These are phyloP conservation scores for Jatropha podagrica DNA, from an alignment of 441 rosid species.

Conservation along the genomic window DNA sequence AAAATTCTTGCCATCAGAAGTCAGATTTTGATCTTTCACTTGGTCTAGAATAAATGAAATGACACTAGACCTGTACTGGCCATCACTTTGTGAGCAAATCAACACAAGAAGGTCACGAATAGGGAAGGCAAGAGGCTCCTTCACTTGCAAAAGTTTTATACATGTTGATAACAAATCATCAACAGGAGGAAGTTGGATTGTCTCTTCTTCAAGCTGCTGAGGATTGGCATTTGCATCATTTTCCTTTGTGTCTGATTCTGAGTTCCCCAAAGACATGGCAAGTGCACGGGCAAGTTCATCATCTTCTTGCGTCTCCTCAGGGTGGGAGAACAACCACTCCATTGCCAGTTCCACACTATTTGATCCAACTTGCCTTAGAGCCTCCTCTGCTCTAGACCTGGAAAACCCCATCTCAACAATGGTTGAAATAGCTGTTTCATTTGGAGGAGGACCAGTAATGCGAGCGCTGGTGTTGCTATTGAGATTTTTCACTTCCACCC, in stretches of 20 bases:
- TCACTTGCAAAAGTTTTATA: conserved; percentile 86
- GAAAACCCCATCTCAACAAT: conserved; percentile 99
- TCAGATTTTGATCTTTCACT: conserved; percentile 59
- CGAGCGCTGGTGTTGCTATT: conserved; percentile 56
- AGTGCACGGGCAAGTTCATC: conserved; percentile 99
- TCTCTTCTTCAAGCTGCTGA: conserved; percentile 70
- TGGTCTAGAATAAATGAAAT: conserved; percentile 74
- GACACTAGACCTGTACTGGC: conserved; percentile 78
- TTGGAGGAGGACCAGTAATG: conserved; percentile 85
- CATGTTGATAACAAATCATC: conserved; percentile 89
- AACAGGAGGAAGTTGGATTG: conserved; percentile 81
- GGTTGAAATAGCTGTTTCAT: conserved; percentile 83
- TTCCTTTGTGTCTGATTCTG: conserved; percentile 79
- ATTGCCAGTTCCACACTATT: conserved; percentile 97
- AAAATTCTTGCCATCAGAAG: conserved; percentile 53
- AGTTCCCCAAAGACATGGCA: conserved; percentile 94
- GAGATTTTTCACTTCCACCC: conserved; percentile 88
- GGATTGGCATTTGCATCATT: conserved; percentile 47
- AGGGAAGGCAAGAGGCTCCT: conserved; percentile 89
- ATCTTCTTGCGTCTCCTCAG: conserved; percentile 91
- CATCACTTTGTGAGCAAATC: conserved; percentile 89
- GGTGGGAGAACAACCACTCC: conserved; percentile 99
- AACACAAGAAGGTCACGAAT: conserved; percentile 86
- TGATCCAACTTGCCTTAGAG: conserved; percentile 93
- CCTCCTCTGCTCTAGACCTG: conserved; percentile 96